A percentile compares a stretch with the other conserved stretches of the same genome.
phyloP scores from a whole-genome alignment of 139 green algal genomes.

The Auxenochlorella pyrenoidosa region DNA sequence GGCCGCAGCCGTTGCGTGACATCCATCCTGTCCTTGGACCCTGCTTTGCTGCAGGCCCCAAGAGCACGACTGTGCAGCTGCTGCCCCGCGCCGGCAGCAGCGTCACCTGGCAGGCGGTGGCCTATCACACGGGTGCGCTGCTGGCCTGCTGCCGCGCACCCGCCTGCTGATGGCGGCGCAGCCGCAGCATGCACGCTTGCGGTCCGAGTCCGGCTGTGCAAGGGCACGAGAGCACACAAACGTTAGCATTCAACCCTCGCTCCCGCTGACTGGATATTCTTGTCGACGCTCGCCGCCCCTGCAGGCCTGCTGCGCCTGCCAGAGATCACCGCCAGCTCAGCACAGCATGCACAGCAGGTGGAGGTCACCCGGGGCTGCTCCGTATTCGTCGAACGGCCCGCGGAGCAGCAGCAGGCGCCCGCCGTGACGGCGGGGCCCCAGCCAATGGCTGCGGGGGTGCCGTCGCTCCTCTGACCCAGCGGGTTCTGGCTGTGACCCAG shows the following conservation, averaged over 20 bases:
- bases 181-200: too few relatives aligned
- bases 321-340: not conserved
- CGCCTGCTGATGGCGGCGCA: too few relatives aligned
- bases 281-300: too few relatives aligned
- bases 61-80: not conserved
- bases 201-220: too few relatives aligned
- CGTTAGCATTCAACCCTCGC: too few relatives aligned
- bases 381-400: slow-evolving; percentile 18
- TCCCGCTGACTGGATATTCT: too few relatives aligned
- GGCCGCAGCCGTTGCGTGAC: not conserved
- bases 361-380: slow-evolving; percentile 13
- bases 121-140: slow-evolving; percentile 32
- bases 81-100: not conserved
- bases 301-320: slow-evolving; percentile 30
- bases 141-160: too few relatives aligned
- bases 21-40: not conserved
- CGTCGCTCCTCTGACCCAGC: too few relatives aligned
- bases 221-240: not conserved
- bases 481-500: too few relatives aligned
- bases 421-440: too few relatives aligned
- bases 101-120: slow-evolving; percentile 22
- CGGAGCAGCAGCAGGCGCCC: not conserved
- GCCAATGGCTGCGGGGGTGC: too few relatives aligned
- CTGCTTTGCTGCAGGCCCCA: slow-evolving; percentile 19
- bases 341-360: slow-evolving; percentile 2